These are phyloP conservation scores for Komagataea norvegica DNA, from an alignment of 1,139 yeast genomes.

Conservation along the genomic window DNA sequence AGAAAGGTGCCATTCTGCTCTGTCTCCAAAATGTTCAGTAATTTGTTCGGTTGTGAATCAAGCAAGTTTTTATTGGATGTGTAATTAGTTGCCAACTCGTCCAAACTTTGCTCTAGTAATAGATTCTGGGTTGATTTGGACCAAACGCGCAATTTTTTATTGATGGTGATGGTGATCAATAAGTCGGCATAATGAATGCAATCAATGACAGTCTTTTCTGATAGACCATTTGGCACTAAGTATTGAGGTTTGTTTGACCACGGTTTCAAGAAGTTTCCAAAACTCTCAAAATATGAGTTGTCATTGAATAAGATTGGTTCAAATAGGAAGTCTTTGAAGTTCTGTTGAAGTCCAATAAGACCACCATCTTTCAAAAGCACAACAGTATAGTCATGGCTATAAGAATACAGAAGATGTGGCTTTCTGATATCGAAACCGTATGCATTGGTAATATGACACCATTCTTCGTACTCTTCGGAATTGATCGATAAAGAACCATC, in stretches of 20 bases:
- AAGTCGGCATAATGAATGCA: constrained; percentile 22
- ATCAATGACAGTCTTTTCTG: constrained; percentile 31
- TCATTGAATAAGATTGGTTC: constrained; percentile 53
- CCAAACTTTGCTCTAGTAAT: constrained; percentile 32
- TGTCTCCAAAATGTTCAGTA: constrained; percentile 15
- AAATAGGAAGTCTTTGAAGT: constrained; percentile 35
- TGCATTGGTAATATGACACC: constrained; percentile 68
- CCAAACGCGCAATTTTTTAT: constrained; percentile 54
- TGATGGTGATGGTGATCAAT: constrained; percentile 40
- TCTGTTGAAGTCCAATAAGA: constrained; percentile 46
- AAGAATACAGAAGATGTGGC: constrained; percentile 51
- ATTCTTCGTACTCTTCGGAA: constrained; percentile 30
- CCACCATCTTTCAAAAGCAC: constrained; percentile 73
- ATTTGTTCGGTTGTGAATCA: constrained; percentile 23
- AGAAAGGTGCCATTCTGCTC: constrained; percentile 20
- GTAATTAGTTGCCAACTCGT: constrained; percentile 19
- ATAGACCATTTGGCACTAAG: constrained; percentile 20
- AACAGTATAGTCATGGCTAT: constrained; percentile 41
- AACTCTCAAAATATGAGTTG: constrained; percentile 45
- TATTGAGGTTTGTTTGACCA: constrained; percentile 19
- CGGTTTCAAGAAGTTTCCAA: constrained; percentile 30
- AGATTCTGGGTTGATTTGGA: constrained; percentile 37
- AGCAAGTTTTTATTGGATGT: constrained; percentile 22
- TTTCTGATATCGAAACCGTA: constrained; percentile 67
- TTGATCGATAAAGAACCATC: constrained; percentile 12